A percentile compares a stretch with the other conserved stretches of the same genome.
Conservation (phyloP, 257 asterid genomes). For the Nicotiana paniculata region DNA sequence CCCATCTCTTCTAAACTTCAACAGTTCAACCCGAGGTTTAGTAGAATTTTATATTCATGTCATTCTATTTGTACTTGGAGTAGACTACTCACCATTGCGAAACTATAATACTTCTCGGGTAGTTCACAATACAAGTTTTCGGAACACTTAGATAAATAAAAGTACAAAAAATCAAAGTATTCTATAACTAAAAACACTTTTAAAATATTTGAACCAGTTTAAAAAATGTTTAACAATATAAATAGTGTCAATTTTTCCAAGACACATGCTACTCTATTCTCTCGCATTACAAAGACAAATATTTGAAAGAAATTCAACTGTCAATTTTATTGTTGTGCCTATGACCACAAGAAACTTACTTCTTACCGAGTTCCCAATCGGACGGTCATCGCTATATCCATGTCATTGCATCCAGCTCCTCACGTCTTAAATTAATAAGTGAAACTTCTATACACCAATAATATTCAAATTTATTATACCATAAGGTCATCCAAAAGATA, state of each 20-base stretch:
- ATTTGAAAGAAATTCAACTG: not conserved
- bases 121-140: too few relatives aligned
- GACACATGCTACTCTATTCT: not conserved
- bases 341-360: not conserved
- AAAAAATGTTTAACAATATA: not conserved
- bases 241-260: not conserved
- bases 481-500: not conserved
- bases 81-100: too few relatives aligned
- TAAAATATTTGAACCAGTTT: not conserved
- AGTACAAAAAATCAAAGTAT: not conserved
- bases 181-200: not conserved
- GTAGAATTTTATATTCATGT: too few relatives aligned
- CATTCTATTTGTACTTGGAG: too few relatives aligned
- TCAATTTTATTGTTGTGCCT: not conserved
- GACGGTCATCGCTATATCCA: not conserved
- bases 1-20: too few relatives aligned
- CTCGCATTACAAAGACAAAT: not conserved
- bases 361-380: not conserved
- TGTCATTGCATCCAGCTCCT: not conserved
- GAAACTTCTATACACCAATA: not conserved
- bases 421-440: not conserved
- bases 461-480: not conserved
- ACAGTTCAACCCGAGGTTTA: too few relatives aligned
- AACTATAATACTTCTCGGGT: too few relatives aligned
- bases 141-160: not conserved